These are phyloP conservation scores for Suhomyces choctaworum DNA, from an alignment of 1,139 yeast species.

Conservation along the genomic window DNA sequence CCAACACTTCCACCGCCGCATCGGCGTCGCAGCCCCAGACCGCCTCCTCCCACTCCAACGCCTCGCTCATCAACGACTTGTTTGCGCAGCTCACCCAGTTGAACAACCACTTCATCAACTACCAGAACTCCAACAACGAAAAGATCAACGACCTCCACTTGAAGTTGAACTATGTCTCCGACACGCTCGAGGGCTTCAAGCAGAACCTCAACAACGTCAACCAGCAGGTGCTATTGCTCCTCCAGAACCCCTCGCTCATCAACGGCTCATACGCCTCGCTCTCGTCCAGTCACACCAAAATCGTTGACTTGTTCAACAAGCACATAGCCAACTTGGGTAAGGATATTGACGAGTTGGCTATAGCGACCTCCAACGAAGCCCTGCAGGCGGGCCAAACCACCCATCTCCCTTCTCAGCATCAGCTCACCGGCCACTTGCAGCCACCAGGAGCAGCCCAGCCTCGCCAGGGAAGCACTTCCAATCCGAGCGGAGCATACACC, in stretches of 20 bases:
- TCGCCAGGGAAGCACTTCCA: neutral
- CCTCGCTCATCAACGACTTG: conserved; percentile 12
- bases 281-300: conserved; percentile 13
- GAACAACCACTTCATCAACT: conserved; percentile 20
- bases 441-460: conserved; percentile 1
- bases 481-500: conserved; percentile 4
- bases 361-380: conserved; percentile 4
- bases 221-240: conserved; percentile 15
- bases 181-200: conserved; percentile 21
- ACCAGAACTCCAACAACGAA: conserved; percentile 23
- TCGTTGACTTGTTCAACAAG: conserved; percentile 24
- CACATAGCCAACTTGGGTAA: conserved; percentile 26
- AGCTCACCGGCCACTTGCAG: conserved; percentile 4
- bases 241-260: conserved; percentile 13
- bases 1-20: conserved; percentile 3
- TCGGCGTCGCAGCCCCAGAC: conserved; percentile 3
- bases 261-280: conserved; percentile 1
- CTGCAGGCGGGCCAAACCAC: conserved; percentile 2
- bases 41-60: conserved; percentile 2
- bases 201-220: conserved; percentile 14
- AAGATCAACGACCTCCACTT: conserved; percentile 26
- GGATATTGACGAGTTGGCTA: conserved; percentile 25
- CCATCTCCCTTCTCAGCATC: conserved; percentile 10
- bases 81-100: conserved; percentile 17
- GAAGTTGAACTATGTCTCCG: conserved; percentile 29